Evolutionary conservation across 164 flowering plant species (phyloP).

Genomic region (Stephania japonica): DNA sequence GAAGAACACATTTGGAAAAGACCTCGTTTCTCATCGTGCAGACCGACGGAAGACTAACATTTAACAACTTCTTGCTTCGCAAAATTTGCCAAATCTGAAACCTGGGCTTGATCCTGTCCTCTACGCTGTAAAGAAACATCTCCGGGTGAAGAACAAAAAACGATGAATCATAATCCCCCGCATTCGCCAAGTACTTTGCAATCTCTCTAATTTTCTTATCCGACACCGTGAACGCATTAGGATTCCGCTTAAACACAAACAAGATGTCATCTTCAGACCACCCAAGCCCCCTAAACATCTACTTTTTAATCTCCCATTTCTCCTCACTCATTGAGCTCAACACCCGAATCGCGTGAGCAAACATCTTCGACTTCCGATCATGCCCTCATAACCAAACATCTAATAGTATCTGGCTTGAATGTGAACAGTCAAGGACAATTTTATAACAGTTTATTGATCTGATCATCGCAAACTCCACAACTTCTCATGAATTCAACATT

Average conservation of each 20-base stretch:
- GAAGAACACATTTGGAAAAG: constrained; percentile 5
- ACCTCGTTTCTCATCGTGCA: background rate
- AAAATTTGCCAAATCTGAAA: background rate
- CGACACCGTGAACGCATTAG: background rate
- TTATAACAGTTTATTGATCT: background rate
- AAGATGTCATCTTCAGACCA: constrained; percentile 10
- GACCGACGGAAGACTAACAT: background rate
- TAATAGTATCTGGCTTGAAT: background rate
- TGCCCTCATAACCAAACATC: constrained; percentile 1
- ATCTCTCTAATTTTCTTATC: constrained; percentile 4
- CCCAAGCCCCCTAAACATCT: background rate
- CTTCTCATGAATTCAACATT: constrained; percentile 3
- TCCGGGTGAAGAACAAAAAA: background rate
- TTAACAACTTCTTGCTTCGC: background rate
- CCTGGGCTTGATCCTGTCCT: background rate
- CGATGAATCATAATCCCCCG: background rate
- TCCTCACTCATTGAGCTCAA: constrained; percentile 6
- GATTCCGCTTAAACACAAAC: constrained; percentile 3
- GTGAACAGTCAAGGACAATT: constrained; percentile 1
- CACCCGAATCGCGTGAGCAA: background rate
- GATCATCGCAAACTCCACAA: background rate
- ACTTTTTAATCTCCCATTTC: constrained; percentile 1
- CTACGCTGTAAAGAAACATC: background rate
- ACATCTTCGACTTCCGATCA: background rate
- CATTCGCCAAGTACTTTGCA: background rate